Evolutionary conservation across 257 asterid species (phyloP), one percentile per base, ranked within the genome.

Genomic region (Nicotiana attenuata): DNA sequence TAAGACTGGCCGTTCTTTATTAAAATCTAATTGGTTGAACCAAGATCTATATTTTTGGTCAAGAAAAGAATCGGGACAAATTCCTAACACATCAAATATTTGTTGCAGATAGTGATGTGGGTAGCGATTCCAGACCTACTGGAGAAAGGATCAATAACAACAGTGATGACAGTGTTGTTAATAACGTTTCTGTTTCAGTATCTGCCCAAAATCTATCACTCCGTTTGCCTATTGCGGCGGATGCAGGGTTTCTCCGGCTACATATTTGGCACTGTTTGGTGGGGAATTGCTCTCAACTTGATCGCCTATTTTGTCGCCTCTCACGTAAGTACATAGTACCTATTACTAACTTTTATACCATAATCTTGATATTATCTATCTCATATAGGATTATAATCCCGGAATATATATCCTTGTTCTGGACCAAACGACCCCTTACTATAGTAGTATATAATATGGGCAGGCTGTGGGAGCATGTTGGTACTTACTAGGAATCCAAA

Each of bases 211-310:
- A 96, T 96, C 79, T 96, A 91, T 85, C 98, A 96, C 88, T 92
- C 99, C 0, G 92, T 94, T 3, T 87, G 96, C 85, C 89, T 90
- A 2, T 89, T 96, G 88, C 89, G 98, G 7, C 94, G 97, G 35
- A 87, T 94, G 97, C 99, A 96, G 76, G 88, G 87, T 55, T 89
- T 91, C 69, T 96, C 97, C 56, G 98, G 99, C 83, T 92, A 94
- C 81, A 96, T 94, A 14, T 93, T 94, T 52, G 97, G 97, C 10
- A 96, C 99, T 3, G 91, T 96, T 83, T 96, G 99, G 99, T 93
- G 98, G 98, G 98, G 98, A 65, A 92, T 96, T 80, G 99, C 98
- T 81, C 98, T 96, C 86, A 96, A 96, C 89, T 76, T 96, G 93
- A 91, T 96, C 28, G 99, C 98, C 20, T 96, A 94, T 81, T 96